A percentile compares a stretch with the other conserved stretches of the same genome.
Evolutionary conservation across 2,329 filamentous ascomycete species (phyloP).

Genomic region (Botryosphaeria agaves): DNA sequence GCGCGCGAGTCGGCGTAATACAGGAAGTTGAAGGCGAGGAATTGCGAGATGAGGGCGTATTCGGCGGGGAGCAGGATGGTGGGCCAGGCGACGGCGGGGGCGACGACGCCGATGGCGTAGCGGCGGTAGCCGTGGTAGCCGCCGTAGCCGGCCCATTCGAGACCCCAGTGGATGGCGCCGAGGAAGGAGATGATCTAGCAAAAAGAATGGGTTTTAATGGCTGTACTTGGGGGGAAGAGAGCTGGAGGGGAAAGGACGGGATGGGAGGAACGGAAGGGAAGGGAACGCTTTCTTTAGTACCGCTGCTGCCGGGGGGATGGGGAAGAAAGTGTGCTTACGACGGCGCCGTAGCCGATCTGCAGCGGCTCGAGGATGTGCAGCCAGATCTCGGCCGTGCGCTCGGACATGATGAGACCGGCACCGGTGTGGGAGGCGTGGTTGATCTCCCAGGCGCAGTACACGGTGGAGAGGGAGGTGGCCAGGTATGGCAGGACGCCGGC

Average conservation of each 20-base stretch:
- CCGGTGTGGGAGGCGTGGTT: constrained; percentile 48
- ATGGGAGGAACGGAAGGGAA: too few species aligned
- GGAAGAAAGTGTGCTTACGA: constrained; percentile 34
- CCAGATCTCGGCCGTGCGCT: constrained; percentile 53
- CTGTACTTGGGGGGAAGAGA: too few species aligned
- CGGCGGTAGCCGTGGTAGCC: constrained; percentile 54
- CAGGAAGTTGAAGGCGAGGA: constrained; percentile 65
- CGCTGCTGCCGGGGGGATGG: too few species aligned
- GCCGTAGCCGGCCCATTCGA: constrained; percentile 62
- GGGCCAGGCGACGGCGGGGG: constrained; percentile 74
- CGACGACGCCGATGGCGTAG: constrained; percentile 67
- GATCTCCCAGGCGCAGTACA: constrained; percentile 69
- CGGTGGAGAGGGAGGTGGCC: constrained; percentile 64
- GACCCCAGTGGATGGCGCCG: constrained; percentile 83
- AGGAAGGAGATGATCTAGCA: constrained; percentile 75
- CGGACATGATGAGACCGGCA: constrained; percentile 45
- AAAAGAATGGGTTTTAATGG: not conserved
- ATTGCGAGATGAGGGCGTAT: constrained; percentile 73
- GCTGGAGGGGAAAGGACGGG: too few species aligned
- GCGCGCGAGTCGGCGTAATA: constrained; percentile 74
- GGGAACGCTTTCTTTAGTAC: too few species aligned
- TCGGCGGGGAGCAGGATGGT: constrained; percentile 72
- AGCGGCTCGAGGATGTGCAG: constrained; percentile 67
- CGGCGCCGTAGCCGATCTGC: constrained; percentile 79
- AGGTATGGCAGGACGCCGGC: constrained; percentile 47